phyloP scores from a whole-genome alignment of 1,139 yeast species.

The Suhomyces bolitotheri region DNA sequence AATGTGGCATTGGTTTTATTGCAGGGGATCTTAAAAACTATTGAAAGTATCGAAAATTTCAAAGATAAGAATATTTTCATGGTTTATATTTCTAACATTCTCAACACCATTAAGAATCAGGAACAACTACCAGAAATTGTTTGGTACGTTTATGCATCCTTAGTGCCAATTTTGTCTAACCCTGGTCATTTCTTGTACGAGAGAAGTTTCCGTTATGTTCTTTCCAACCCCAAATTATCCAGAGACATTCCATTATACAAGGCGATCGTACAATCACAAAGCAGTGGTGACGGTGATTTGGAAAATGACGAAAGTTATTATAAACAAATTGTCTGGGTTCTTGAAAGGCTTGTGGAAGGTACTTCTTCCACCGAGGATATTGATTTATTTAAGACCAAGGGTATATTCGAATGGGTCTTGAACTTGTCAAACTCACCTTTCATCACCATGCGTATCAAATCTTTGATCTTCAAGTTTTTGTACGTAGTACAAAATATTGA shows the following conservation, averaged over 20 bases:
- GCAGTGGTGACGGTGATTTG: constrained; percentile 30
- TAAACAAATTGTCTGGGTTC: constrained; percentile 67
- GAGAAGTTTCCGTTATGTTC: constrained; percentile 58
- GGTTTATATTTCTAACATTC: constrained; percentile 60
- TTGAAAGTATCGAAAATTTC: constrained; percentile 37
- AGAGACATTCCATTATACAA: constrained; percentile 68
- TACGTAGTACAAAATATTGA: constrained; percentile 54
- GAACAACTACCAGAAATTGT: constrained; percentile 26
- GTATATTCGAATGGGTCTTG: constrained; percentile 67
- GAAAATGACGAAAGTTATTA: constrained; percentile 54
- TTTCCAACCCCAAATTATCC: constrained; percentile 56
- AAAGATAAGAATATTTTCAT: constrained; percentile 61
- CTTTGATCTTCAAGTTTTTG: constrained; percentile 44
- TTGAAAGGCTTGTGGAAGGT: constrained; percentile 50
- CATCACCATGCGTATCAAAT: constrained; percentile 39
- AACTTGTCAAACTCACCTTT: constrained; percentile 56
- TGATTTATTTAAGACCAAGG: constrained; percentile 48
- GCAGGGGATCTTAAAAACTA: constrained; percentile 41
- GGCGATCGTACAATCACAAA: constrained; percentile 39
- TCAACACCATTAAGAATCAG: constrained; percentile 43
- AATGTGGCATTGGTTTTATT: constrained; percentile 40
- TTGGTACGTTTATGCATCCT: constrained; percentile 45
- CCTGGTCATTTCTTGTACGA: constrained; percentile 79
- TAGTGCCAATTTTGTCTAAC: constrained; percentile 57
- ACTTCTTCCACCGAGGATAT: constrained; percentile 52